Conservation (phyloP, 129 eudicot species). For the Chrysanthemum lavandulifolium region DNA sequence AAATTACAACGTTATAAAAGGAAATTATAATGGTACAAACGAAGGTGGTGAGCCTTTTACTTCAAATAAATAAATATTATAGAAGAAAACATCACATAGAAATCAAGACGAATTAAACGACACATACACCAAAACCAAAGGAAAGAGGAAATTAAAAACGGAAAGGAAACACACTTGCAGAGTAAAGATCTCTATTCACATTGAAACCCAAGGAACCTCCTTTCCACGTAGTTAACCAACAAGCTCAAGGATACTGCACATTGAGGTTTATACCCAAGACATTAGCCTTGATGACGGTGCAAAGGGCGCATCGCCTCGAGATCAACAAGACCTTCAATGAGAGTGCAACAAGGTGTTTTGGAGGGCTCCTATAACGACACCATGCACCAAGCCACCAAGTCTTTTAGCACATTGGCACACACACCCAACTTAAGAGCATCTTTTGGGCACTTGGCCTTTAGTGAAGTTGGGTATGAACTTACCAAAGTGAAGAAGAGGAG, state of each 20-base stretch:
- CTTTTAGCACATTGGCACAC: slow-evolving; percentile 38
- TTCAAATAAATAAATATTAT: background rate
- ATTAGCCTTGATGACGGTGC: slow-evolving; percentile 65
- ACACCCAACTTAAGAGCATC: slow-evolving; percentile 48
- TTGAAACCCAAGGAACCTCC: slow-evolving; percentile 48
- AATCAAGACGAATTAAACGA: background rate
- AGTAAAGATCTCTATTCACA: slow-evolving; percentile 26
- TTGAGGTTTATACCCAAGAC: slow-evolving; percentile 60
- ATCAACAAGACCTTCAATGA: slow-evolving; percentile 41
- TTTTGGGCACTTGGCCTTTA: slow-evolving; percentile 35
- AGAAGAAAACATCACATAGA: no score
- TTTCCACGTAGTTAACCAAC: slow-evolving; percentile 60
- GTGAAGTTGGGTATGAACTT: slow-evolving; percentile 23
- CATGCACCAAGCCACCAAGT: slow-evolving; percentile 16
- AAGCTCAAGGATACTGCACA: slow-evolving; percentile 51
- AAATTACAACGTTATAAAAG: background rate
- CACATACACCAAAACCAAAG: slow-evolving; percentile 1
- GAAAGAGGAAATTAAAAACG: background rate
- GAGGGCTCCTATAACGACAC: slow-evolving; percentile 21
- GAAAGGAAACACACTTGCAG: background rate
- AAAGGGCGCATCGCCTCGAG: slow-evolving; percentile 70
- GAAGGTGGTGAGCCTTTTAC: slow-evolving; percentile 6
- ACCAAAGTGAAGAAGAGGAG: slow-evolving; percentile 48
- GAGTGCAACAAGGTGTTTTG: slow-evolving; percentile 47
- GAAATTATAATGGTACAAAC: slow-evolving; percentile 9